phyloP scores from a whole-genome alignment of 2,329 filamentous ascomycete species.

The Incumbomyces delicatus region DNA sequence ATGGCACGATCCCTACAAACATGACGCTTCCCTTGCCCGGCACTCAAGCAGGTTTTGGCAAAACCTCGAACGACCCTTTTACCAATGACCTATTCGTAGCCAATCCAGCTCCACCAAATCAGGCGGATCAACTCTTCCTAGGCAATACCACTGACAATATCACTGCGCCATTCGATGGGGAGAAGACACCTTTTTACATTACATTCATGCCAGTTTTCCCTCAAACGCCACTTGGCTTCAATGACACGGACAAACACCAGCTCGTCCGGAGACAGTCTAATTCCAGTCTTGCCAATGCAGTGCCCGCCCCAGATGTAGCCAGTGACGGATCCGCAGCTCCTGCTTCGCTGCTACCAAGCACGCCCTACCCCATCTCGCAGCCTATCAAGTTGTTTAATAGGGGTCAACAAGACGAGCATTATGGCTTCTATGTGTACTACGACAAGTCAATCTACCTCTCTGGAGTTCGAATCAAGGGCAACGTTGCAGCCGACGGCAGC shows the following conservation, averaged over 20 bases:
- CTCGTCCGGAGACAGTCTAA: background rate
- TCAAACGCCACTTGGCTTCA: slow-evolving; percentile 27
- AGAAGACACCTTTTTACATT: slow-evolving; percentile 82
- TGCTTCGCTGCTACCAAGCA: slow-evolving; percentile 59
- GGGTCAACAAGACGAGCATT: slow-evolving; percentile 70
- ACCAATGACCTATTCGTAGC: slow-evolving; percentile 31
- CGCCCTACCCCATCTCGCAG: slow-evolving; percentile 48
- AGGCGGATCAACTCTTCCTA: slow-evolving; percentile 67
- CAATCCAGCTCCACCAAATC: slow-evolving; percentile 38
- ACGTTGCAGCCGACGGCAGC: slow-evolving; percentile 4
- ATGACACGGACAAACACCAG: slow-evolving; percentile 25
- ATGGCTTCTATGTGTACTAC: slow-evolving; percentile 89
- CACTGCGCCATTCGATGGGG: slow-evolving; percentile 62
- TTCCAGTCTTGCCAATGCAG: slow-evolving; percentile 1
- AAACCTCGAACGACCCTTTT: slow-evolving; percentile 26
- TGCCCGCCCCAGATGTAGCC: slow-evolving; percentile 16
- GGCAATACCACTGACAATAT: slow-evolving; percentile 77
- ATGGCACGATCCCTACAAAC: slow-evolving; percentile 44
- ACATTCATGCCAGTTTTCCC: slow-evolving; percentile 48
- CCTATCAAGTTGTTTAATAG: slow-evolving; percentile 80
- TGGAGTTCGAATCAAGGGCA: slow-evolving; percentile 36
- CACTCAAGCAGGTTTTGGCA: slow-evolving; percentile 26
- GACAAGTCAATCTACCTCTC: slow-evolving; percentile 76
- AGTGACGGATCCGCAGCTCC: slow-evolving; percentile 59
- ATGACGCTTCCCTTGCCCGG: slow-evolving; percentile 47